Base-by-base conservation (phyloP, 345 rosid species). In the Populus davidiana region DNA sequence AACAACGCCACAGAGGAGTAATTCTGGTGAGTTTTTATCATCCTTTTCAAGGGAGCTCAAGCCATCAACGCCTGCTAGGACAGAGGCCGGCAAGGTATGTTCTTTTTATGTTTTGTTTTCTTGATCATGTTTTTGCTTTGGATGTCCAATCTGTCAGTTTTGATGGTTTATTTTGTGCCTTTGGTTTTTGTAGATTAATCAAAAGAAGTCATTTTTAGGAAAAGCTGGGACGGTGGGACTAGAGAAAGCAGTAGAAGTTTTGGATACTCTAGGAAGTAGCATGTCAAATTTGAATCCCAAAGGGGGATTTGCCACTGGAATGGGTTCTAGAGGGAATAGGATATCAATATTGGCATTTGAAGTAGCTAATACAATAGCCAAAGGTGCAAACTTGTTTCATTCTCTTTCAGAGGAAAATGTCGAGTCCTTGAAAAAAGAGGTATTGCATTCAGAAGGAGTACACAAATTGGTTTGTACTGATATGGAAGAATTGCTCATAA, bases 361-460 rank as follows among this genome's bases (percentile, higher is more conserved):
- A 90, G 97, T 96, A 8, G 98, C 99, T 18, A 96, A 96, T 74
- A 96, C 99, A 8, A 87, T 93, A 79, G 80, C 90, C 31, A 96
- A 92, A 87, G 98, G 93, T 39, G 89, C 88, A 74, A 87, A 80
- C 63, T 86, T 96, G 83, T 79, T 92, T 76, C 88, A 88, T 52
- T 90, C 98, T 82, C 87, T 96, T 56, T 91, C 94, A 2, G 87
- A 87, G 71, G 87, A 91, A 80, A 81, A 87, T 77, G 83, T 96
- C 20, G 81, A 80, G 81, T 81, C 85, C 71, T 82, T 93, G 82
- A 91, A 87, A 75, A 86, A 88, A 44, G 96, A 96, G 68, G 81
- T 89, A 81, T 62, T 92, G 14, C 84, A 79, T 75, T 93, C 97
- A 38, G 86, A 82, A 82, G 98, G 91, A 41, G 93, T 93, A 59